These are phyloP conservation scores for Polysphondylium violaceum DNA, from an alignment of 78 protist genomes.

Conservation along the genomic window DNA sequence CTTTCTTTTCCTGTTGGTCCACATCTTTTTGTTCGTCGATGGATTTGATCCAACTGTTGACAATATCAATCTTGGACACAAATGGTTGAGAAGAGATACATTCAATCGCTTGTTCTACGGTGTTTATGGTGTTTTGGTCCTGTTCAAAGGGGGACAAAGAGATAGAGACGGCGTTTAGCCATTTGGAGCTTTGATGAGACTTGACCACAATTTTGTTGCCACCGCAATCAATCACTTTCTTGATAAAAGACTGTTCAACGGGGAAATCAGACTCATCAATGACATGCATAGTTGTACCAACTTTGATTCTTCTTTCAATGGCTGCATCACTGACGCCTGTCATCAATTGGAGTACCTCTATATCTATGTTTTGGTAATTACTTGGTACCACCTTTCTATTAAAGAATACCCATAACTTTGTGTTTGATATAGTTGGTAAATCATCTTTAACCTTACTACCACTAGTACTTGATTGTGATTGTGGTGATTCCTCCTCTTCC, in stretches of 20 bases:
- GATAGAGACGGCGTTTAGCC: constrained; percentile 56
- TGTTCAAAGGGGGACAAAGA: constrained; percentile 6
- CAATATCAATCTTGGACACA: constrained; percentile 46
- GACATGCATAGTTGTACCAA: background rate
- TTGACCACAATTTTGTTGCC: background rate
- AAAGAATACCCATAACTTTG: constrained; percentile 71
- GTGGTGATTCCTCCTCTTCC: too few relatives aligned
- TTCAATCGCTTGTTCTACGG: background rate
- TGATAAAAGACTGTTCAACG: constrained; percentile 4
- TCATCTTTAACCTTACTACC: too few relatives aligned
- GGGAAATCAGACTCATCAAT: constrained; percentile 39
- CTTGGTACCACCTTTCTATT: constrained; percentile 10
- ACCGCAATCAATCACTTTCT: constrained; percentile 7
- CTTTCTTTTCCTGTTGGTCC: background rate
- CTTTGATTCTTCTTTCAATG: constrained; percentile 1
- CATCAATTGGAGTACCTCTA: background rate
- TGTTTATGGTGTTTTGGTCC: background rate
- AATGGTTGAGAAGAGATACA: constrained; percentile 26
- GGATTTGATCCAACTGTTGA: constrained; percentile 6
- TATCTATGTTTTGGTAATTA: background rate
- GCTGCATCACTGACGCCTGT: constrained; percentile 3
- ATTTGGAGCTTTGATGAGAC: constrained; percentile 22
- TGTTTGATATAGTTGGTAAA: too few relatives aligned
- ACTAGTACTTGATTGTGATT: too few relatives aligned
- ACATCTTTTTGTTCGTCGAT: background rate